These are phyloP conservation scores for Mortierella sp. DNA, from an alignment of 371 early-diverging fungal species.

Conservation along the genomic window DNA sequence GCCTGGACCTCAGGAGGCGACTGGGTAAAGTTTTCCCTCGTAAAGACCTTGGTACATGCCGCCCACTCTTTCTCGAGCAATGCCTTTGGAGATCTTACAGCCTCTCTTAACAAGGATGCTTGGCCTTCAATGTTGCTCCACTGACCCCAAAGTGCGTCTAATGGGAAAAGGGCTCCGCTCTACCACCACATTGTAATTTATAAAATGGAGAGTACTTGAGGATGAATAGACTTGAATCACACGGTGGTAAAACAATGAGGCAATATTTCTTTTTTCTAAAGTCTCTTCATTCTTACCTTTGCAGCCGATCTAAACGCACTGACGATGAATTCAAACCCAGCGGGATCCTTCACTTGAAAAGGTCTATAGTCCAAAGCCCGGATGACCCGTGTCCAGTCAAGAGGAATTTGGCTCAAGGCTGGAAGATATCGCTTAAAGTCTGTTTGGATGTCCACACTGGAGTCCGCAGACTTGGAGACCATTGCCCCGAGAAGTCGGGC, in stretches of 20 bases:
- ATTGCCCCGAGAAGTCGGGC: constrained; percentile 79
- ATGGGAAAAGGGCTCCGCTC: constrained; percentile 67
- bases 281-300: constrained; percentile 57
- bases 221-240: too few relatives aligned
- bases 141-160: constrained; percentile 74
- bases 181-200: not conserved
- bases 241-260: too few relatives aligned
- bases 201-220: not conserved
- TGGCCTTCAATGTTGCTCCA: constrained; percentile 84
- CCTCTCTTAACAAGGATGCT: constrained; percentile 74
- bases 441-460: constrained; percentile 71
- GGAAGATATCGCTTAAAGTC: constrained; percentile 73
- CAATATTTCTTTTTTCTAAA: too few relatives aligned
- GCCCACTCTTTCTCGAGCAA: constrained; percentile 61
- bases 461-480: constrained; percentile 68
- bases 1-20: constrained; percentile 59
- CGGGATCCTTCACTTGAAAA: constrained; percentile 70
- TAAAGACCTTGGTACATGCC: constrained; percentile 62
- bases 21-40: constrained; percentile 62
- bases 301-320: constrained; percentile 70
- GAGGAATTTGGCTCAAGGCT: constrained; percentile 60
- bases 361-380: constrained; percentile 76
- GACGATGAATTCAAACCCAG: constrained; percentile 74
- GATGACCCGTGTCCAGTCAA: constrained; percentile 76
- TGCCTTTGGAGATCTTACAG: constrained; percentile 66